Base-by-base conservation (phyloP, 345 rosid genomes). In the Lenwebbia sp. region DNA sequence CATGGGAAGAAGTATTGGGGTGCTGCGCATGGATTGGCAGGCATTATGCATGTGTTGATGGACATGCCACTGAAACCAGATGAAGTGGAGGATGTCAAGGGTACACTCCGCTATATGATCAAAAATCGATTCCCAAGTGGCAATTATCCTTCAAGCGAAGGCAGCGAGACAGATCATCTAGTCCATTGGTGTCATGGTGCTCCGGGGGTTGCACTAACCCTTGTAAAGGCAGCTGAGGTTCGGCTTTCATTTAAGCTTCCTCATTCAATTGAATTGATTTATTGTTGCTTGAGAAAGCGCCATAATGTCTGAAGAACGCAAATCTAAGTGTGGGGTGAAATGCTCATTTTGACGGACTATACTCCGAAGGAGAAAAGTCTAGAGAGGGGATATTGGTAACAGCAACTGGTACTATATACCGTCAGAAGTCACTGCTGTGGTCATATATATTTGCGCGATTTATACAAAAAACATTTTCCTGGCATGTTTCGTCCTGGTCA, bases 111-210 rank as follows among this genome's bases (percentile, higher is more conserved):
- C 65, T 92, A 92, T 91, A 94, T 93, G 95, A 90, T 93, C 30
- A 90, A 88, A 82, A 89, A 90, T 50, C 90, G 91, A 40, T 95
- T 93, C 75, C 89, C 94, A 6, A 91, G 94, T 84, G 96, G 95
- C 37, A 95, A 95, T 89, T 93, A 93, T 90, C 94, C 92, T 33
- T 91, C 94, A 4, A 93, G 94, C 54, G 93, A 93, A 89, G 95
- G 92, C 82, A 91, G 90, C 82, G 88, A 87, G 88, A 86, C 86
- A 1, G 94, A 93, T 87, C 91, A 88, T 57, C 97, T 93, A 49
- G 95, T 95, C 75, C 96, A 93, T 75, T 93, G 96, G 95, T 95
- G 97, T 87, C 97, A 93, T 75, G 96, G 96, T 62, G 94, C 96
- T 85, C 94, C 97, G 15, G 96, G 96, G 41, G 87, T 95, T 75